phyloP scores from a whole-genome alignment of 2,329 filamentous ascomycete genomes.

The Cladobotryum mycophilum region DNA sequence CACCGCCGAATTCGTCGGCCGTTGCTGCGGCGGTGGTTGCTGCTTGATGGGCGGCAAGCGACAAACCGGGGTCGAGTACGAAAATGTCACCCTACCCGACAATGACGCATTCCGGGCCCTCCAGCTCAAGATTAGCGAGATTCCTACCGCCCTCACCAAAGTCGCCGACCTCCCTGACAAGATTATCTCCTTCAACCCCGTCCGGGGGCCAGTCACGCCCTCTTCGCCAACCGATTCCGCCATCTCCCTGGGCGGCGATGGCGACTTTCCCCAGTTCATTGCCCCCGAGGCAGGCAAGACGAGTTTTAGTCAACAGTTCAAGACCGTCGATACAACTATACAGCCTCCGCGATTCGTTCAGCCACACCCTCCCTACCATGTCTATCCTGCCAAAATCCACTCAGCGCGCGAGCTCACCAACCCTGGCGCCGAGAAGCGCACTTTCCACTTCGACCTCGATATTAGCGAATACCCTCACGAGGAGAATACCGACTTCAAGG shows the following conservation, averaged over 20 bases:
- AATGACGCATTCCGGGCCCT: conserved; percentile 81
- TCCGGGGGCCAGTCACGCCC: conserved; percentile 32
- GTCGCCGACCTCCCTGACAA: conserved; percentile 67
- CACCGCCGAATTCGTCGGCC: conserved; percentile 53
- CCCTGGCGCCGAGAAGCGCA: conserved; percentile 87
- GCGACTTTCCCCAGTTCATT: conserved; percentile 14
- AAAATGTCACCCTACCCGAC: conserved; percentile 57
- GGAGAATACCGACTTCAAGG: conserved; percentile 83
- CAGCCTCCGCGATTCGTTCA: conserved; percentile 87
- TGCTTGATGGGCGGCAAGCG: conserved; percentile 47
- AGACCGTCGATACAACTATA: conserved; percentile 48
- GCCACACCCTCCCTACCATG: conserved; percentile 87
- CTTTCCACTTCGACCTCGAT: conserved; percentile 95
- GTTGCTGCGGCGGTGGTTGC: conserved; percentile 60
- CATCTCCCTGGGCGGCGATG: conserved; percentile 36
- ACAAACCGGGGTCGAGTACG: conserved; percentile 43
- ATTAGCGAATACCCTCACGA: conserved; percentile 90
- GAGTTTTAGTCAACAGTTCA: conserved; percentile 14
- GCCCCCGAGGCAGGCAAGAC: conserved; percentile 6
- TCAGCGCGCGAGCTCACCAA: conserved; percentile 81
- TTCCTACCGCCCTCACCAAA: conserved; percentile 68
- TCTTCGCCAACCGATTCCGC: conserved; percentile 45
- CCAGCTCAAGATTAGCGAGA: conserved; percentile 65
- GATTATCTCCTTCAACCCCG: conserved; percentile 62
- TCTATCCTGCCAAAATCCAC: conserved; percentile 84